Base-by-base conservation (phyloP, 2,329 filamentous ascomycete genomes). In the Phaeosphaeriaceae sp. region DNA sequence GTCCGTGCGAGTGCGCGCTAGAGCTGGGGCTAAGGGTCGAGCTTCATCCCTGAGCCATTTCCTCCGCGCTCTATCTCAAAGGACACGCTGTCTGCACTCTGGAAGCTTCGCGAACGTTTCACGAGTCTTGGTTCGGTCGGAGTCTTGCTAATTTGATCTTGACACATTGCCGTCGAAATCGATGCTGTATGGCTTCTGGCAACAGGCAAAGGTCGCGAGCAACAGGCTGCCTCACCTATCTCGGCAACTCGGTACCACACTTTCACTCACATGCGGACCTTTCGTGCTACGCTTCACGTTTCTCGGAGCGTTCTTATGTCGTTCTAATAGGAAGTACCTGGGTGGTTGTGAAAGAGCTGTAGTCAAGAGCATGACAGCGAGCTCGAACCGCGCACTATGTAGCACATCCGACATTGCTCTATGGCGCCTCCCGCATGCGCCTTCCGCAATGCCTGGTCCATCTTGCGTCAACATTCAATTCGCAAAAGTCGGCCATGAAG, bases 41-140 rank as follows among this genome's bases (percentile, higher is more conserved):
- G 67, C 62, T 69, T 55, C 58, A 65, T 66, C 66, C 66, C 69
- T 69, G 66, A 72, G 55, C 59, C 46, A 59, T 54, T 62, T 59
- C 59, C 67, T 57, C 44, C 51, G 22, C 20, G 45, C 44, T 66
- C 54, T 44, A 54, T 22, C 51, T 36, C 55, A 62, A 53, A 68
- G 67, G 67, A 63, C 67, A 69, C 66, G 67, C 64, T 69, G 67
- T 66, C 64, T 59, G 61, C 56, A 11, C 51, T 41, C 47, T 53
- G 19, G 50, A 48, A 55, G 51, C 56, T 63, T 58, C 54, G 21
- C 41, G 49, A 56, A 58, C 21, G n/a, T 51, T 48, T 45, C 33
- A 56, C 13, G 40, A 13, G 40, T 33, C 17, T 20, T 41, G 17
- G 42, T 21, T 13, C 21, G 20, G 48, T 21, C 33, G 22, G 31